Evolutionary conservation across 2,329 filamentous ascomycete species (phyloP).

Genomic region (Aspergillus jensenii): DNA sequence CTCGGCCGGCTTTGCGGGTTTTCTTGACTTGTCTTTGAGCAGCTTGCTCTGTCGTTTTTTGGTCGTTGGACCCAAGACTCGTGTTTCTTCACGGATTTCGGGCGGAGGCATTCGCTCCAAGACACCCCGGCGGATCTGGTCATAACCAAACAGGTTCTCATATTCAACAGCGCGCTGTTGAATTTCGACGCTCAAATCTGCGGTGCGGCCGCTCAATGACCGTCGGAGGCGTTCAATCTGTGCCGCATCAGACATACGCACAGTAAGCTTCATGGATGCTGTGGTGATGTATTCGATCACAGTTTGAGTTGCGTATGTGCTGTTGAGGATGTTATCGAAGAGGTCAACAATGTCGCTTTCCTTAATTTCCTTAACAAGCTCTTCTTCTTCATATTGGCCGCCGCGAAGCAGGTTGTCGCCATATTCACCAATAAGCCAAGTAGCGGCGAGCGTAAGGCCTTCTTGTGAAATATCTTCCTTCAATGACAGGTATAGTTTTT

Average conservation of each 20-base stretch:
- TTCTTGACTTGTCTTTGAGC: conserved; percentile 72
- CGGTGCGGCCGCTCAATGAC: conserved; percentile 73
- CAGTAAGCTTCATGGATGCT: conserved; percentile 90
- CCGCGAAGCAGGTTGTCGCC: conserved; percentile 86
- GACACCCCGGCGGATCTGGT: conserved; percentile 83
- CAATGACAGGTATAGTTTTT: conserved; percentile 86
- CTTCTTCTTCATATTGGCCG: conserved; percentile 91
- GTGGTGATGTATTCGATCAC: conserved; percentile 96
- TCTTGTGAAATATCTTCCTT: conserved; percentile 98
- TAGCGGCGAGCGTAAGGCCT: conserved; percentile 84
- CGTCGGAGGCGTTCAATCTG: conserved; percentile 84
- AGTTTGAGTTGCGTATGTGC: conserved; percentile 87
- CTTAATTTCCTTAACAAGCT: conserved; percentile 77
- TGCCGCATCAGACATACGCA: conserved; percentile 76
- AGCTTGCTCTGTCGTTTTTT: conserved; percentile 62
- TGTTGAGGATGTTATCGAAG: conserved; percentile 89
- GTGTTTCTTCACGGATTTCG: conserved; percentile 92
- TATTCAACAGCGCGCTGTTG: conserved; percentile 97
- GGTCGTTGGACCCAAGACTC: conserved; percentile 80
- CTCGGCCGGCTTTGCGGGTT: conserved; percentile 77
- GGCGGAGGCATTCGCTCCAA: conserved; percentile 97
- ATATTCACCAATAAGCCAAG: conserved; percentile 98
- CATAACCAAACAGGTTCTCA: conserved; percentile 86
- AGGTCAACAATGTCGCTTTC: conserved; percentile 90
- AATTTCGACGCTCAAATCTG: conserved; percentile 89